phyloP scores from a whole-genome alignment of 148 eudicot species.

The Fagopyrum tataricum region DNA sequence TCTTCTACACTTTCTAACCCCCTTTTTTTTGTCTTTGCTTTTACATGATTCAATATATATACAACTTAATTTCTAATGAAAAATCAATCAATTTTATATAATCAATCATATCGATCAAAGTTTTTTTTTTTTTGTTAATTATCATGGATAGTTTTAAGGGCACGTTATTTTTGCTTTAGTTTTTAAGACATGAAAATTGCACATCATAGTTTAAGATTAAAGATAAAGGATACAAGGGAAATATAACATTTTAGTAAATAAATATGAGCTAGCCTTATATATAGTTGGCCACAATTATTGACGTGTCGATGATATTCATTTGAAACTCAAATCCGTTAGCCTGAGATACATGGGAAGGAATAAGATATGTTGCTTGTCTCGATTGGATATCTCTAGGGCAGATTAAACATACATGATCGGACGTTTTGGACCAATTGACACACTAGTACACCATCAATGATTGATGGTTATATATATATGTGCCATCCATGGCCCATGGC shows the following conservation, averaged over 20 bases:
- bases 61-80: background rate
- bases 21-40: background rate
- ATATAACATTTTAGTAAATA: too few species aligned
- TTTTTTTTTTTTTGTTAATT: background rate
- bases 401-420: background rate
- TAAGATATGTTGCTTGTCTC: background rate
- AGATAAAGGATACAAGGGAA: background rate
- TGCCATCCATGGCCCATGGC: too few species aligned
- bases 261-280: too few species aligned
- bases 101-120: background rate
- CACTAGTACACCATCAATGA: slow-evolving; percentile 4
- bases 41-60: background rate
- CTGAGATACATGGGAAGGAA: too few species aligned
- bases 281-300: too few species aligned
- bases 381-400: background rate
- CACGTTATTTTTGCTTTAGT: background rate
- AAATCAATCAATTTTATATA: background rate
- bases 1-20: background rate
- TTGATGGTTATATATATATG: slow-evolving; percentile 5
- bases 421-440: background rate
- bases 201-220: background rate
- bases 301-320: too few species aligned
- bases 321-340: too few species aligned
- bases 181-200: background rate
- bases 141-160: background rate